phyloP scores from a whole-genome alignment of 768 basidiomycete species.

The Boletus rufocinnamomeus region DNA sequence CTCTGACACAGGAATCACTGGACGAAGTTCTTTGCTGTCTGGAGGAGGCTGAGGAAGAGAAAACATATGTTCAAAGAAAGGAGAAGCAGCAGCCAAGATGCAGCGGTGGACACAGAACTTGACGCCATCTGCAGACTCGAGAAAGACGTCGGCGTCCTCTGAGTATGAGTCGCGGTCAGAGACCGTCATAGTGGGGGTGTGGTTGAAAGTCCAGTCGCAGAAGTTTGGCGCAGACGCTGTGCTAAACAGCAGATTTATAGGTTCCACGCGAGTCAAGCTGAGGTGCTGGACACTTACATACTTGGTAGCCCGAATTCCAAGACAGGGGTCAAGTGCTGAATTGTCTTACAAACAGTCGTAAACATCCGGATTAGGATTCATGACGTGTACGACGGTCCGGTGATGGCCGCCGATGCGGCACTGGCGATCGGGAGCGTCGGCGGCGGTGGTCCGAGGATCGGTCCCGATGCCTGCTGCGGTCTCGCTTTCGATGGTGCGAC shows the following conservation, averaged over 20 bases:
- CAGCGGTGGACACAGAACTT: conserved; percentile 64
- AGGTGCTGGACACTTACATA: conserved; percentile 22
- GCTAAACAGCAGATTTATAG: conserved; percentile 21
- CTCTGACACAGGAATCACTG: conserved; percentile 61
- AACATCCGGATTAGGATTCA: conserved; percentile 18
- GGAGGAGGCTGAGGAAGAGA: conserved; percentile 54
- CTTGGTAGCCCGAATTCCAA: conserved; percentile 22
- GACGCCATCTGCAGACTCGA: conserved; percentile 46
- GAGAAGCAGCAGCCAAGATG: conserved; percentile 63
- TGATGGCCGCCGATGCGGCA: conserved; percentile 37
- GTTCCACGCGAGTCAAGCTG: conserved; percentile 10
- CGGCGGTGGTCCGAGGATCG: conserved; percentile 28
- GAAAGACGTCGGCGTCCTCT: conserved; percentile 53
- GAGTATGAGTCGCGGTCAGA: conserved; percentile 41
- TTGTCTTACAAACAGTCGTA: conserved; percentile 25
- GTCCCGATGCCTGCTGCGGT: conserved; percentile 56
- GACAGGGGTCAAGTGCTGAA: conserved; percentile 9
- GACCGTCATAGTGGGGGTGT: conserved; percentile 29
- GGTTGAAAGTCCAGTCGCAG: conserved; percentile 3
- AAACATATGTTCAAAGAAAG: conserved; percentile 72
- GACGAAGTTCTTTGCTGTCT: conserved; percentile 32
- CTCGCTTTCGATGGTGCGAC: conserved; percentile 44
- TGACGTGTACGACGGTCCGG: conserved; percentile 35
- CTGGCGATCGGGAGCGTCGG: conserved; percentile 30
- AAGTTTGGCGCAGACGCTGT: background rate